These are phyloP conservation scores for Grigorovia humatica DNA, from an alignment of 805 yeast species.

Conservation along the genomic window DNA sequence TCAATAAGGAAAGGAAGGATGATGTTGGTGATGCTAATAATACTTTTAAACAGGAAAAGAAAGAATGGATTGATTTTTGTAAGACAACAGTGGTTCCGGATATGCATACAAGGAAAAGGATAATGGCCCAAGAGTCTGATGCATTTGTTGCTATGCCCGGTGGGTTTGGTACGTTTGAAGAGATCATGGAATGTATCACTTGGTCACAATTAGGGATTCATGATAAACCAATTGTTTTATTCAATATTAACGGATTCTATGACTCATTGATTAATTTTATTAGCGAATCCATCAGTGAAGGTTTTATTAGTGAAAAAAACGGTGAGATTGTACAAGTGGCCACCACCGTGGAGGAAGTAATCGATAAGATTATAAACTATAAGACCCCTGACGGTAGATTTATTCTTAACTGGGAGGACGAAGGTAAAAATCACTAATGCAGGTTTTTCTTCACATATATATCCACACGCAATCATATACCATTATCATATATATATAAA, in stretches of 20 bases:
- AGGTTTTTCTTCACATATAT: too few relatives aligned
- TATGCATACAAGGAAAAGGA: slow-evolving; percentile 80
- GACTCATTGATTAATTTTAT: slow-evolving; percentile 59
- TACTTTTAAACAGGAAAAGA: background rate
- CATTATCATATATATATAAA: too few relatives aligned
- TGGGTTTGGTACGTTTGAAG: slow-evolving; percentile 85
- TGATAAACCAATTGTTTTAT: slow-evolving; percentile 65
- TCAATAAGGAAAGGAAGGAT: slow-evolving; percentile 55
- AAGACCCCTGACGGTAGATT: slow-evolving; percentile 63
- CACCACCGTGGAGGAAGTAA: slow-evolving; percentile 55
- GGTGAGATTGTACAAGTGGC: slow-evolving; percentile 63
- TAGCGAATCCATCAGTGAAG: slow-evolving; percentile 45
- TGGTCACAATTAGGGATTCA: slow-evolving; percentile 89
- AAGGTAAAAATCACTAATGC: slow-evolving; percentile 5
- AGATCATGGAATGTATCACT: slow-evolving; percentile 79
- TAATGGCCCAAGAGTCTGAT: slow-evolving; percentile 80
- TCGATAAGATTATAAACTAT: slow-evolving; percentile 50
- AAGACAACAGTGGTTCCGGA: slow-evolving; percentile 71
- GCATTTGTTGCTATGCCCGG: slow-evolving; percentile 89
- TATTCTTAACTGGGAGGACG: slow-evolving; percentile 55
- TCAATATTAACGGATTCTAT: slow-evolving; percentile 72
- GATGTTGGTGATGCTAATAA: slow-evolving; percentile 10
- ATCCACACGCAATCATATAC: too few relatives aligned
- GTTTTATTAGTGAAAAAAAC: slow-evolving; percentile 60
- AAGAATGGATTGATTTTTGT: slow-evolving; percentile 42